A percentile compares a stretch with the other conserved stretches of the same genome.
These are phyloP conservation scores for Polytrichum formosum DNA, from an alignment of 225 moss, liverwort and hornwort species.

Conservation along the genomic window DNA sequence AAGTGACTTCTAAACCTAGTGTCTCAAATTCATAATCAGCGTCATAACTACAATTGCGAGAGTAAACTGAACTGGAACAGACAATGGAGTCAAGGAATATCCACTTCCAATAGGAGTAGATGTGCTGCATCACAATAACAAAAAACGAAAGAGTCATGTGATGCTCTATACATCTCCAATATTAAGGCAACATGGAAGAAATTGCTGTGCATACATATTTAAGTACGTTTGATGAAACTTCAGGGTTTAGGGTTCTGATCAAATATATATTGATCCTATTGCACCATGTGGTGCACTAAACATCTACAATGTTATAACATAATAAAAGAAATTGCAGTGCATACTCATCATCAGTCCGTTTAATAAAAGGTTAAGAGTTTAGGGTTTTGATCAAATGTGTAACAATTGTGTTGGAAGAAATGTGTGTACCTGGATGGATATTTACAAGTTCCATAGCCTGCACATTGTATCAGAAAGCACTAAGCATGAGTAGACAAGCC, in stretches of 20 bases:
- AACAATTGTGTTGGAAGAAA: constrained; percentile 1
- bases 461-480: constrained; percentile 14
- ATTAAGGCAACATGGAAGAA: no score
- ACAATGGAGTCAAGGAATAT: background rate
- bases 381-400: background rate
- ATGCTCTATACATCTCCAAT: no score
- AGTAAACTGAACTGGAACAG: background rate
- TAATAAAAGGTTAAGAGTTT: no score
- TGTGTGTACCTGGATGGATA: constrained; percentile 41
- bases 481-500: no score
- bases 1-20: background rate
- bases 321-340: background rate
- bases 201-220: no score
- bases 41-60: background rate
- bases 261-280: constrained; percentile 4
- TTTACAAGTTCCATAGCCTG: constrained; percentile 42
- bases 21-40: background rate
- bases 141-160: no score
- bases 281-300: background rate
- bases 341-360: no score
- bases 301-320: background rate
- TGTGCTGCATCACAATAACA: background rate
- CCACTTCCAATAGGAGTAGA: background rate
- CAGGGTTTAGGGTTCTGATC: background rate
- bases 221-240: background rate